phyloP scores from a whole-genome alignment of 2,329 filamentous ascomycete genomes.

The Uncinocarpus reesii region DNA sequence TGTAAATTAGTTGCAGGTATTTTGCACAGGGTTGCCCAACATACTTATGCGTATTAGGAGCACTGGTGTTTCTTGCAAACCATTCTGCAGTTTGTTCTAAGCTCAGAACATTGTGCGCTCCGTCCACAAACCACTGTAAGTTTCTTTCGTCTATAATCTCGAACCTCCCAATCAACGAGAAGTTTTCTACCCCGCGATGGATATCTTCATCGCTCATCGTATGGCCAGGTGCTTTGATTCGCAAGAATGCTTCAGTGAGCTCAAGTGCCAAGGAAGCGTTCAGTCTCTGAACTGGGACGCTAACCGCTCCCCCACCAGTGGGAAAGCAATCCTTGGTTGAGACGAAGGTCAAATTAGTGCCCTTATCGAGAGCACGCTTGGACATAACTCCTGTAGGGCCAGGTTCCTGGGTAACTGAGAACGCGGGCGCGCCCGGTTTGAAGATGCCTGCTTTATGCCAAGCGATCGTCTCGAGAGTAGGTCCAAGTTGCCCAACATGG shows the following conservation, averaged over 20 bases:
- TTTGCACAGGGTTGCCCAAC: background rate
- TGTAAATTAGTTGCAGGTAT: background rate
- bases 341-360: constrained; percentile 39
- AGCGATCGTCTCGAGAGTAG: constrained; percentile 54
- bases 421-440: constrained; percentile 49
- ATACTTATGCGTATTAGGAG: background rate
- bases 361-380: constrained; percentile 44
- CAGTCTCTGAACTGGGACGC: constrained; percentile 7
- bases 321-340: constrained; percentile 31
- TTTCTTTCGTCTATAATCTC: constrained; percentile 18
- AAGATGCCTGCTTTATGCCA: constrained; percentile 67
- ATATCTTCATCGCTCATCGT: constrained; percentile 10
- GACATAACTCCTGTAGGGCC: constrained; percentile 41
- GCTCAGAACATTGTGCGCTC: constrained; percentile 34
- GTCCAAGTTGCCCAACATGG: constrained; percentile 52
- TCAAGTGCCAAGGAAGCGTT: constrained; percentile 19
- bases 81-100: constrained; percentile 27
- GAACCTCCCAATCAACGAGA: constrained; percentile 26
- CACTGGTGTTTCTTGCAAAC: constrained; percentile 20
- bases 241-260: constrained; percentile 12
- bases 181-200: constrained; percentile 19
- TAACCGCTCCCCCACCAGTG: background rate
- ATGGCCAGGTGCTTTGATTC: background rate
- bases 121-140: constrained; percentile 30
- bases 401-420: constrained; percentile 46